These are phyloP conservation scores for Penicillium digitatum DNA, from an alignment of 2,329 filamentous ascomycete genomes.

Conservation along the genomic window DNA sequence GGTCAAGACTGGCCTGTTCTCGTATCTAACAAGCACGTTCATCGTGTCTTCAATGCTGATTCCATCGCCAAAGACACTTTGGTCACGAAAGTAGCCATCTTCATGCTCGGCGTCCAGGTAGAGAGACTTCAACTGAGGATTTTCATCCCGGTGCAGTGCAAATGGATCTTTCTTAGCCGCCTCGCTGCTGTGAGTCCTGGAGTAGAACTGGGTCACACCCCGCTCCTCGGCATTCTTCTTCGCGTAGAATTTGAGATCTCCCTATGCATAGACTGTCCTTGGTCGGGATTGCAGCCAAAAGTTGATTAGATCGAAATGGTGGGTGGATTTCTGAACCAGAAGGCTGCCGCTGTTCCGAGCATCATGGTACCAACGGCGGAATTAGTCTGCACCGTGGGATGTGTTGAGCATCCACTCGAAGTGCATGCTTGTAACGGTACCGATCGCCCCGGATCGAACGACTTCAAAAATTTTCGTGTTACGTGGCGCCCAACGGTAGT, in stretches of 20 bases:
- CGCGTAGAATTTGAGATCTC: slow-evolving; percentile 59
- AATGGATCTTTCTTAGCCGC: slow-evolving; percentile 55
- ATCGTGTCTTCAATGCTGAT: slow-evolving; percentile 64
- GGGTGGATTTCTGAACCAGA: slow-evolving; percentile 60
- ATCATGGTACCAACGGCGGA: slow-evolving; percentile 61
- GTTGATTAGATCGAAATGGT: slow-evolving; percentile 62
- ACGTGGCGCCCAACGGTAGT: slow-evolving; percentile 63
- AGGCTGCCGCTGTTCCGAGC: slow-evolving; percentile 58
- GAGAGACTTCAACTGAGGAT: slow-evolving; percentile 54
- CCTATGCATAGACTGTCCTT: slow-evolving; percentile 55
- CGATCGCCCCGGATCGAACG: slow-evolving; percentile 53
- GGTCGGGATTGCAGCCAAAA: slow-evolving; percentile 59
- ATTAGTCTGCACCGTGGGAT: slow-evolving; percentile 60
- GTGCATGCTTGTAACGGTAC: slow-evolving; percentile 55
- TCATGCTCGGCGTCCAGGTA: slow-evolving; percentile 62
- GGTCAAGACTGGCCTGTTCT: slow-evolving; percentile 55
- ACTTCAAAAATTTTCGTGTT: slow-evolving; percentile 59
- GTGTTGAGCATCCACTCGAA: slow-evolving; percentile 64
- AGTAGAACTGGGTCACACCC: slow-evolving; percentile 52
- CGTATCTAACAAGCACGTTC: slow-evolving; percentile 57
- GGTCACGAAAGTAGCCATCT: slow-evolving; percentile 59
- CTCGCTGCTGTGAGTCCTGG: slow-evolving; percentile 50
- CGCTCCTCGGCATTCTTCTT: slow-evolving; percentile 57
- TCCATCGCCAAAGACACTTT: slow-evolving; percentile 60
- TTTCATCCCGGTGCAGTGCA: slow-evolving; percentile 53